Conservation (phyloP, 2,329 filamentous ascomycete species). For the Calonectria henricotiae region DNA sequence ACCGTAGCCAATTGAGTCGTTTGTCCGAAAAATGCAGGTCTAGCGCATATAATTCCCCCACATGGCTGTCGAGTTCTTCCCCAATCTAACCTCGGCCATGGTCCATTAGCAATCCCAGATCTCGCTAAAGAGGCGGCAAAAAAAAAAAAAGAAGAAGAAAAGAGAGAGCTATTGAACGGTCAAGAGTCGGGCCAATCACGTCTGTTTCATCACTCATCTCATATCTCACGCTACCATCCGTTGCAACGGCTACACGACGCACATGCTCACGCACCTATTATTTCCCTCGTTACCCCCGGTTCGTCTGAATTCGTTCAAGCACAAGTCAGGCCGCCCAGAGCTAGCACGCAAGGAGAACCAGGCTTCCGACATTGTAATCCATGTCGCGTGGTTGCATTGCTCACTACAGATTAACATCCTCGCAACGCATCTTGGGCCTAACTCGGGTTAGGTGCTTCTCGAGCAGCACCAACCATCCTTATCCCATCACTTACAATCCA, state of each 20-base stretch:
- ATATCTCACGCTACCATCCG: conserved; percentile 5
- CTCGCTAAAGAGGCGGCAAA: conserved; percentile 7
- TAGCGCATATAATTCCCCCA: conserved; percentile 31
- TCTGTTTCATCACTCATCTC: conserved; percentile 13
- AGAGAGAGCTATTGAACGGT: conserved; percentile 23
- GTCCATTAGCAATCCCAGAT: conserved; percentile 6
- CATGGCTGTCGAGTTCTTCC: conserved; percentile 22
- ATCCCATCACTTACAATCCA: conserved; percentile 3
- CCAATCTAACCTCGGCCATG: conserved; percentile 27
- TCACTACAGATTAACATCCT: conserved; percentile 12
- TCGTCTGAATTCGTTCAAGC: no score
- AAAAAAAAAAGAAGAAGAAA: no score
- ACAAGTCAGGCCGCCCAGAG: neutral
- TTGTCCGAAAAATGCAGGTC: neutral
- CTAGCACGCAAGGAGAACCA: conserved; percentile 15
- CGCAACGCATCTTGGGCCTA: conserved; percentile 18
- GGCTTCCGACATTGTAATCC: conserved; percentile 13
- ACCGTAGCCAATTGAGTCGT: conserved; percentile 5
- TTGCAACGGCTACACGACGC: conserved; percentile 12
- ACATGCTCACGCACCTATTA: neutral
- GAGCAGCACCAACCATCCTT: neutral
- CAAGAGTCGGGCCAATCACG: conserved; percentile 24
- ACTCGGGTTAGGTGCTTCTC: conserved; percentile 25
- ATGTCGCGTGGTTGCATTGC: conserved; percentile 22
- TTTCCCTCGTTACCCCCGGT: conserved; percentile 20